These are phyloP conservation scores for Blastobotrys capitulatus DNA, from an alignment of 1,139 yeast species.

Conservation along the genomic window DNA sequence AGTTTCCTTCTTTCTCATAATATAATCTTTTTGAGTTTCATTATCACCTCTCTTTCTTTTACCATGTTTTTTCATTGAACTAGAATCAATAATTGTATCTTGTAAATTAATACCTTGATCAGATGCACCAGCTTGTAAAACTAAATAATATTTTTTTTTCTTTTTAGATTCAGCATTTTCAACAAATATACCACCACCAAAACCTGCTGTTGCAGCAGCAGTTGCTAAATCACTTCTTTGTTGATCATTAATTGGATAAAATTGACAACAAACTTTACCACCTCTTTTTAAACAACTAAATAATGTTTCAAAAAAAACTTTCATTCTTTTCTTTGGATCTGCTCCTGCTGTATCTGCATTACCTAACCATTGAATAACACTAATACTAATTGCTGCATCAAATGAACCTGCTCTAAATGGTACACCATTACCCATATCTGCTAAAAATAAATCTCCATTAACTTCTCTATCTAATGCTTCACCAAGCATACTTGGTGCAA, in stretches of 20 bases:
- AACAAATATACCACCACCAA: slow-evolving; percentile 90
- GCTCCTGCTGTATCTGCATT: slow-evolving; percentile 82
- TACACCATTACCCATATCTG: slow-evolving; percentile 90
- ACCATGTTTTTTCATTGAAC: slow-evolving; percentile 32
- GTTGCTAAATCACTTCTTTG: slow-evolving; percentile 72
- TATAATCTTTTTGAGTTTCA: slow-evolving; percentile 76
- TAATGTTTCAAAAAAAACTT: slow-evolving; percentile 79
- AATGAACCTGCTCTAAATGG: slow-evolving; percentile 96
- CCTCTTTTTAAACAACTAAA: slow-evolving; percentile 86
- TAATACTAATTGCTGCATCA: slow-evolving; percentile 93
- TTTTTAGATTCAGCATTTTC: slow-evolving; percentile 93
- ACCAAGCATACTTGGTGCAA: slow-evolving; percentile 92
- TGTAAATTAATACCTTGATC: slow-evolving; percentile 64
- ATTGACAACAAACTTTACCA: slow-evolving; percentile 96
- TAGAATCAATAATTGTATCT: slow-evolving; percentile 73
- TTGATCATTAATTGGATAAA: slow-evolving; percentile 85
- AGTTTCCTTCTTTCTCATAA: slow-evolving; percentile 85
- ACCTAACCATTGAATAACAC: slow-evolving; percentile 97
- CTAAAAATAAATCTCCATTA: slow-evolving; percentile 86
- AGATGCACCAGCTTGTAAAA: slow-evolving; percentile 77
- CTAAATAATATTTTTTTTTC: slow-evolving; percentile 85
- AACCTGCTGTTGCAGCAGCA: slow-evolving; percentile 92
- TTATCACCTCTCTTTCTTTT: slow-evolving; percentile 48
- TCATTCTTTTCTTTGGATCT: slow-evolving; percentile 81
- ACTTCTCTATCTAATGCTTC: slow-evolving; percentile 88